Percentiles rank a stretch among this genome's conserved stretches.
Evolutionary conservation across 441 rosid species (phyloP).

Genomic region (Mallotus repandus): DNA sequence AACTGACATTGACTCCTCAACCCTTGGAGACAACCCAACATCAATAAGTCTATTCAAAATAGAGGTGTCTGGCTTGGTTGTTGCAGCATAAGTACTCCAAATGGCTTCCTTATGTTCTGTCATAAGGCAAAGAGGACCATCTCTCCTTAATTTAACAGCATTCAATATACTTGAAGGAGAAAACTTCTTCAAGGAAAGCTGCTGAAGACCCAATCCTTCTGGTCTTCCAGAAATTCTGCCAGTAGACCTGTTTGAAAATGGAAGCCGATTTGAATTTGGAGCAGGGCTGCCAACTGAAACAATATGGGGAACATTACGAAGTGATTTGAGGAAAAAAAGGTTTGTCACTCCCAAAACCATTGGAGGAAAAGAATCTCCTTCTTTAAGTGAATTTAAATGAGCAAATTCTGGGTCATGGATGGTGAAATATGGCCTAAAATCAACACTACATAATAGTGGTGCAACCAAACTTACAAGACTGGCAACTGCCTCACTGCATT

Average conservation of each 20-base stretch:
- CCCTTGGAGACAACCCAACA: conserved; percentile 93
- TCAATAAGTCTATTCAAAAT: conserved; percentile 92
- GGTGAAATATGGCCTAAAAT: conserved; percentile 97
- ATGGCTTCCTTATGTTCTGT: conserved; percentile 98
- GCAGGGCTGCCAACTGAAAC: conserved; percentile 89
- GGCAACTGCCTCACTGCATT: conserved; percentile 95
- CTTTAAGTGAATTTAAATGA: conserved; percentile 61
- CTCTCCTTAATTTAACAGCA: conserved; percentile 85
- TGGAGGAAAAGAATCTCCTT: conserved; percentile 79
- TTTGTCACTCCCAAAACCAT: conserved; percentile 95
- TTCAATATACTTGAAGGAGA: conserved; percentile 82
- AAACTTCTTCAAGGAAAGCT: conserved; percentile 76
- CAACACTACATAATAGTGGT: conserved; percentile 79
- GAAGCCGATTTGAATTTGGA: conserved; percentile 53
- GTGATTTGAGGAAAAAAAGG: conserved; percentile 91
- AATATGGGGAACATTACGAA: conserved; percentile 82
- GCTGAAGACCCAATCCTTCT: conserved; percentile 77
- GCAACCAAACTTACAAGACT: conserved; percentile 95
- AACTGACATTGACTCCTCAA: conserved; percentile 98
- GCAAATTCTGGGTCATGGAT: conserved; percentile 92
- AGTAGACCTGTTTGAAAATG: conserved; percentile 55
- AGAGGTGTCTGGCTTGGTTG: conserved; percentile 95
- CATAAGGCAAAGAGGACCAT: conserved; percentile 97
- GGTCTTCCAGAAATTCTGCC: conserved; percentile 66
- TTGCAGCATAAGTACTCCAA: conserved; percentile 80